phyloP scores from a whole-genome alignment of 2,329 filamentous ascomycete genomes.

The Cytospora schulzeri region DNA sequence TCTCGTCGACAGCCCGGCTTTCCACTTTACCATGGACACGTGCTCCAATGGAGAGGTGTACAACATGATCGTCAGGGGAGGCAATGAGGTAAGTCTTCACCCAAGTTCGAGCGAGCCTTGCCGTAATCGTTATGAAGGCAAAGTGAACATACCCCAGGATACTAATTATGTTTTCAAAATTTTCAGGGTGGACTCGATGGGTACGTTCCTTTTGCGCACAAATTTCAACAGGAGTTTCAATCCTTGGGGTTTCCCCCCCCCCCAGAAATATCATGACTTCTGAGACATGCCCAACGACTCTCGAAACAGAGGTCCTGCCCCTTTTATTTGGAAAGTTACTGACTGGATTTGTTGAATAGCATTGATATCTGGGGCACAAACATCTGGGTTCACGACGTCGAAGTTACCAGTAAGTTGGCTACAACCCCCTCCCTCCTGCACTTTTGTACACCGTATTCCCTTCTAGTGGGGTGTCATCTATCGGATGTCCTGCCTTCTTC shows the following conservation, averaged over 20 bases:
- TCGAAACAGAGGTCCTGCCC: too few relatives aligned
- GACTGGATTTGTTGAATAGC: slow-evolving; percentile 29
- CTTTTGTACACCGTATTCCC: background rate
- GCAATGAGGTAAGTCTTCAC: slow-evolving; percentile 35
- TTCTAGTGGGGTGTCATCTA: too few relatives aligned
- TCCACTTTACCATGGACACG: slow-evolving; percentile 51
- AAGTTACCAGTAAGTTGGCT: slow-evolving; percentile 50
- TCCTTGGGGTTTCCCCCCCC: too few relatives aligned
- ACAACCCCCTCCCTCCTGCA: background rate
- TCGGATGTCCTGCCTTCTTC: too few relatives aligned
- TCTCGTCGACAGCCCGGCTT: slow-evolving; percentile 51
- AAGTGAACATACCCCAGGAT: background rate
- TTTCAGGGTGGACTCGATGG: slow-evolving; percentile 51
- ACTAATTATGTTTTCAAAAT: background rate
- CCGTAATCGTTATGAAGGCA: too few relatives aligned
- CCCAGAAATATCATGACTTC: too few relatives aligned
- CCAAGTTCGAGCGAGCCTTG: too few relatives aligned
- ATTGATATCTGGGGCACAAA: slow-evolving; percentile 57
- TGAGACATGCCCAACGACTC: too few relatives aligned
- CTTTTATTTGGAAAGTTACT: too few relatives aligned
- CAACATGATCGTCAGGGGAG: slow-evolving; percentile 54
- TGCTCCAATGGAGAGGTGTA: slow-evolving; percentile 53
- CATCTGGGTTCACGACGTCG: slow-evolving; percentile 59
- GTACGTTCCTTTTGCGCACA: too few relatives aligned
- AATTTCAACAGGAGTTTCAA: too few relatives aligned